phyloP scores from a whole-genome alignment of 192 early-diverging fungal genomes.

The Oehlia diaphana region DNA sequence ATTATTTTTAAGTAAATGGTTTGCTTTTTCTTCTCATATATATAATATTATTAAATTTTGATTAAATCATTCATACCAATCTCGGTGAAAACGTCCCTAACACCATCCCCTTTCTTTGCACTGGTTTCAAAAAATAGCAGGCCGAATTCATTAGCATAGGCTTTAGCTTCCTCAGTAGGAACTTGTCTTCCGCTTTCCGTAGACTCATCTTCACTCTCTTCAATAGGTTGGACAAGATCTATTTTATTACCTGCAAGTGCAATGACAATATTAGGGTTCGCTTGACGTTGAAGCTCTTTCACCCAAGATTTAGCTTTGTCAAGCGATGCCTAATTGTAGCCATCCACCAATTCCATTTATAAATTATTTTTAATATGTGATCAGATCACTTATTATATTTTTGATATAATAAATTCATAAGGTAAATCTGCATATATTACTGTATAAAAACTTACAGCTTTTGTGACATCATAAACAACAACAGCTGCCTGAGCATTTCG shows the following conservation, averaged over 20 bases:
- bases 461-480: slow-evolving; percentile 96
- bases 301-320: slow-evolving; percentile 95
- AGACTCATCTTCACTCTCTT: slow-evolving; percentile 45
- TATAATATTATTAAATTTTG: neutral
- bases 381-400: neutral
- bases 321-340: slow-evolving; percentile 65
- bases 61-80: slow-evolving; percentile 49
- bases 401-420: neutral
- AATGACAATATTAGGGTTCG: slow-evolving; percentile 94
- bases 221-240: slow-evolving; percentile 63
- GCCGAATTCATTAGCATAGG: slow-evolving; percentile 78
- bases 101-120: slow-evolving; percentile 82
- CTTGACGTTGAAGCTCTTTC: slow-evolving; percentile 94
- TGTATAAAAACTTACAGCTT: slow-evolving; percentile 46
- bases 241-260: slow-evolving; percentile 96
- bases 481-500: slow-evolving; percentile 96
- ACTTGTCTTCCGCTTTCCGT: slow-evolving; percentile 58
- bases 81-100: slow-evolving; percentile 89
- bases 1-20: neutral
- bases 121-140: slow-evolving; percentile 89
- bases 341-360: slow-evolving; percentile 7
- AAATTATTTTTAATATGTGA: slow-evolving; percentile 9
- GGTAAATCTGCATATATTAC: neutral
- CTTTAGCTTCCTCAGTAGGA: slow-evolving; percentile 72
- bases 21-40: neutral